phyloP scores from a whole-genome alignment of 2,329 filamentous ascomycete genomes.

The Coniochaeta hoffmannii region DNA sequence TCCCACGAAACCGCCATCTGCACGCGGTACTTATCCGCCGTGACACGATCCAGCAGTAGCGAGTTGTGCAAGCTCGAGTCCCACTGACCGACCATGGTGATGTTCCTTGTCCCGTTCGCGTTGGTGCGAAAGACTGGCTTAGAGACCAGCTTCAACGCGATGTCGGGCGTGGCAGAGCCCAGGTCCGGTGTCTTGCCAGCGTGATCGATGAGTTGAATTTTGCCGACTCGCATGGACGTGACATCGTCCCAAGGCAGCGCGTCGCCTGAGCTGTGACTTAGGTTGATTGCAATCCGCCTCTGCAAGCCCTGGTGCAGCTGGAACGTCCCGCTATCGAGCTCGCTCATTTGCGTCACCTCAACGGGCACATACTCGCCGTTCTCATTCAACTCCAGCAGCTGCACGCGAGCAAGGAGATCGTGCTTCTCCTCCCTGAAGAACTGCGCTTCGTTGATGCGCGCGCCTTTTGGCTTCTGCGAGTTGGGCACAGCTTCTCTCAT shows the following conservation, averaged over 20 bases:
- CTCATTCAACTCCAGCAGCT: conserved; percentile 88
- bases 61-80: conserved; percentile 91
- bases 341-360: conserved; percentile 80
- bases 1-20: conserved; percentile 86
- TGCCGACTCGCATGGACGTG: conserved; percentile 67
- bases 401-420: conserved; percentile 80
- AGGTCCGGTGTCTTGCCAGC: conserved; percentile 79
- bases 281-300: conserved; percentile 73
- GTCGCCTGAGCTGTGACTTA: conserved; percentile 89
- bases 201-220: conserved; percentile 75
- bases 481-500: conserved; percentile 74
- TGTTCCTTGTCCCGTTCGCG: conserved; percentile 80
- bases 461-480: conserved; percentile 47
- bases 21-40: conserved; percentile 85
- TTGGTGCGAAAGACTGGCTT: conserved; percentile 77
- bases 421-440: conserved; percentile 92
- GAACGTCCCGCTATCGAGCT: conserved; percentile 82
- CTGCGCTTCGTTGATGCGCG: conserved; percentile 81
- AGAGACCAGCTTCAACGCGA: conserved; percentile 68
- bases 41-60: conserved; percentile 85
- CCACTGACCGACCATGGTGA: conserved; percentile 89
- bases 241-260: conserved; percentile 84
- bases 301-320: conserved; percentile 94
- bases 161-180: conserved; percentile 62
- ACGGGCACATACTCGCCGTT: conserved; percentile 86